A percentile compares a stretch with the other conserved stretches of the same genome.
Evolutionary conservation across 75 land plant species (phyloP).

Genomic region (Pinus albicaulis): DNA sequence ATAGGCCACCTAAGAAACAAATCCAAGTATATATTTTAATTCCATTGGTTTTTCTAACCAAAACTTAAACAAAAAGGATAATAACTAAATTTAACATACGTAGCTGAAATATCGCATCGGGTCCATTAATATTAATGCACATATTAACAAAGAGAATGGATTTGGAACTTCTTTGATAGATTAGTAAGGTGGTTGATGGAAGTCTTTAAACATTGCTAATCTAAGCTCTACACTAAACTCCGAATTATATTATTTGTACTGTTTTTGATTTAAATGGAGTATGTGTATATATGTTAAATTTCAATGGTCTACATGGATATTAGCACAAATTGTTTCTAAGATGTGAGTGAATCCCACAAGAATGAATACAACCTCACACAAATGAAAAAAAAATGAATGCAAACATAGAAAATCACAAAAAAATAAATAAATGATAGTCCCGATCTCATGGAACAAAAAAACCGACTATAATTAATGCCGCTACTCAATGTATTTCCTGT

Average conservation of each 20-base stretch:
- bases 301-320: not conserved
- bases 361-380: not conserved
- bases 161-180: no score
- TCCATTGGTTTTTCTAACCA: no score
- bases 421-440: not conserved
- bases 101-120: no score
- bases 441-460: not conserved
- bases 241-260: not conserved
- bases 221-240: not conserved
- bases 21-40: no score
- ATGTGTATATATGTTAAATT: not conserved
- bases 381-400: not conserved
- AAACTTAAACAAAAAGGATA: no score
- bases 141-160: no score
- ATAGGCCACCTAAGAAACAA: no score
- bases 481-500: no score
- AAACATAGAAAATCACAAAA: slow-evolving; percentile 1
- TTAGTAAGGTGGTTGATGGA: no score
- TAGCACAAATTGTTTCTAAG: not conserved
- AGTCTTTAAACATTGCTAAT: not conserved
- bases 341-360: not conserved
- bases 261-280: not conserved
- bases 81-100: no score
- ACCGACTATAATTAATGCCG: slow-evolving; percentile 10
- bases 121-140: no score